Percentiles rank a stretch among this genome's conserved stretches.
These are phyloP conservation scores for Fusarium sp. DNA, from an alignment of 2,329 filamentous ascomycete genomes.

Conservation along the genomic window DNA sequence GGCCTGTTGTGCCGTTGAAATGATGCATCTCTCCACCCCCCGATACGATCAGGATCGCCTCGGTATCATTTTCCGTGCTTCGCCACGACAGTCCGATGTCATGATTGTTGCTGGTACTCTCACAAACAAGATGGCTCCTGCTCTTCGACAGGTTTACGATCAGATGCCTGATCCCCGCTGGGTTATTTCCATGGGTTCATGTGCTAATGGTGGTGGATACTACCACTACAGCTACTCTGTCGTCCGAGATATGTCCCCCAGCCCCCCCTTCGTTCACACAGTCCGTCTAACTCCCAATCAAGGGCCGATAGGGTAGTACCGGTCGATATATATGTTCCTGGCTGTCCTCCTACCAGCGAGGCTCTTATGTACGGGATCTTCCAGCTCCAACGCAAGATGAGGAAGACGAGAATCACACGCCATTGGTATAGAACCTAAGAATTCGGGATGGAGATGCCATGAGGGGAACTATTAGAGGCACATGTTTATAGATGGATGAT, in stretches of 20 bases:
- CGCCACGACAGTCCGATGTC: slow-evolving; percentile 86
- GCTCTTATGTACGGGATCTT: slow-evolving; percentile 77
- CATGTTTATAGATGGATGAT: too few relatives aligned
- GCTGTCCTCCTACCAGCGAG: slow-evolving; percentile 71
- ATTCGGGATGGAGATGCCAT: too few relatives aligned
- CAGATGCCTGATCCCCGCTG: slow-evolving; percentile 94
- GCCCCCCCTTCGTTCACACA: background rate
- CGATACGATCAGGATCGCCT: slow-evolving; percentile 90
- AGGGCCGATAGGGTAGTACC: slow-evolving; percentile 73
- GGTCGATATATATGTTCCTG: slow-evolving; percentile 82
- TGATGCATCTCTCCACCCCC: slow-evolving; percentile 91
- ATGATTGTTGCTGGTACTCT: slow-evolving; percentile 95
- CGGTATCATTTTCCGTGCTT: slow-evolving; percentile 90
- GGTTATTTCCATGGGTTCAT: slow-evolving; percentile 86
- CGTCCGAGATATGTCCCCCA: slow-evolving; percentile 54
- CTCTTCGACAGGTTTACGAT: slow-evolving; percentile 89
- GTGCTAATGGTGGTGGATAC: slow-evolving; percentile 85
- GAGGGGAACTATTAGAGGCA: too few relatives aligned
- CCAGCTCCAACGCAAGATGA: slow-evolving; percentile 80
- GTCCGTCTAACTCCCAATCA: background rate
- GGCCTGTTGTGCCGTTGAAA: slow-evolving; percentile 89
- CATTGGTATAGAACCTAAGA: slow-evolving; percentile 69
- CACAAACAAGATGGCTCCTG: slow-evolving; percentile 96
- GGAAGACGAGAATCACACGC: slow-evolving; percentile 43
- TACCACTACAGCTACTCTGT: slow-evolving; percentile 88